Evolutionary conservation across 2,329 filamentous ascomycete genomes (phyloP), one percentile per base, ranked within the genome.

Genomic region (Hymenoscyphus occultus): DNA sequence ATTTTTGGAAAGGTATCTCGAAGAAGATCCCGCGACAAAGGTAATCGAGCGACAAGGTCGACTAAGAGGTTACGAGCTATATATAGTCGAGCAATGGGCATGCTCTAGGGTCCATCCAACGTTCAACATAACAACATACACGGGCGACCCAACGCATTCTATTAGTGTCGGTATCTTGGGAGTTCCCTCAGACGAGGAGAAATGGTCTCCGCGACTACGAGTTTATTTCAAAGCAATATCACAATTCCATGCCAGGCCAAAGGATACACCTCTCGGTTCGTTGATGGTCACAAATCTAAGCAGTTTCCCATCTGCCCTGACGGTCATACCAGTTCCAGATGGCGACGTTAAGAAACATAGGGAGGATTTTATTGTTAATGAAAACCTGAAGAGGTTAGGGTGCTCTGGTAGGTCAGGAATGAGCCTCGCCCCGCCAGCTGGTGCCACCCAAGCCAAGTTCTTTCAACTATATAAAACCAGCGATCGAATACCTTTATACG

Each of bases 21-120:
- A 96, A 79, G 91, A 96, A 75, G 95, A 98, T 69, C 82, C 87
- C 1, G 86, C 85, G 5, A 93, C 92, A 3, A 83, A 82, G 2
- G 87, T 97, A 7, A 82, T 97, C 69, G 86, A 93, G 71, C 88
- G 90, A 62, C 86, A 87, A 63, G 83, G 84, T 60, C 81, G 84
- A 60, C 83, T 99, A 5, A 80, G 85, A 67, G 94, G 94, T 70
- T 98, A 97, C 78, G 93, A 98, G 77, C 83, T 94, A 67, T 98
- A 98, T 77, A 80, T 98, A 16, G 92, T 98, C 69, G 95, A 98
- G 77, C 95, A 99, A 82, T 99, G 95, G 95, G 92, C 92, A 5
- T 97, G 93, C 77, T 97, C 94, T 13, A 87, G 95, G 61, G 85
- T 88, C 64, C 92, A 96, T 68, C 94, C 94, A 0, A 97, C 94